Base-by-base conservation (phyloP, 2,329 filamentous ascomycete species). In the Pleurostoma richardsiae region DNA sequence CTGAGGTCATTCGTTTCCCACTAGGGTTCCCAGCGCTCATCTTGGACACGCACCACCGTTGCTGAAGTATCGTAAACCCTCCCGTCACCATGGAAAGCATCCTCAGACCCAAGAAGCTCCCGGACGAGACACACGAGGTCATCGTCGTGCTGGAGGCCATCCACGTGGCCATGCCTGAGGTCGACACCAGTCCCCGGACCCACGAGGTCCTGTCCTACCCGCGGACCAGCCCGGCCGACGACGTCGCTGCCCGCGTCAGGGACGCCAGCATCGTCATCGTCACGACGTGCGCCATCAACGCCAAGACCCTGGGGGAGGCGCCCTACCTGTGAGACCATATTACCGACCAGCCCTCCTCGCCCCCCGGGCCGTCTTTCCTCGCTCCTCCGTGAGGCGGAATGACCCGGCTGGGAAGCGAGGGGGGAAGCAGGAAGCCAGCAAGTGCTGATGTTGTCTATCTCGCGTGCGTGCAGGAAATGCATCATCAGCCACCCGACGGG, bases 201-300 rank as follows among this genome's bases (percentile, higher is more conserved):
- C 36, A 51, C 30, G 49, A 51, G 39, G 41, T 44, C 11, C 43
- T 51, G 5, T 41, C 49, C 3, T 51, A 51, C 46, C 44, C 40
- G 11, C 44, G 49, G 41, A 51, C 46, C 10, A 19, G 10, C 29
- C n/a, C 46, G 19, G 40, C 30, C 4, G 43, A 51, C 10, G 49
- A 51, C 10, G 33, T 51, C 27, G 46, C 29, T 48, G 46, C 54
- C 38, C 53, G 54, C 31, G 50, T 58, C 39, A 51, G 44, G 29
- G 50, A 59, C 38, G 59, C 60, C 6, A 55, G 58, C 43, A 52
- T 62, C 31, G 44, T 59, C 10, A 53, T 61, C 36, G 55, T 51
- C n/a, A 54, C 56, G 3, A 54, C 51, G 2, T 52, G 57, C 27
- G 51, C 51, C 5, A 47, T 62, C 8, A 48, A 47, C 6, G 50